These are phyloP conservation scores for Mycena filopes DNA, from an alignment of 768 basidiomycete species.

Conservation along the genomic window DNA sequence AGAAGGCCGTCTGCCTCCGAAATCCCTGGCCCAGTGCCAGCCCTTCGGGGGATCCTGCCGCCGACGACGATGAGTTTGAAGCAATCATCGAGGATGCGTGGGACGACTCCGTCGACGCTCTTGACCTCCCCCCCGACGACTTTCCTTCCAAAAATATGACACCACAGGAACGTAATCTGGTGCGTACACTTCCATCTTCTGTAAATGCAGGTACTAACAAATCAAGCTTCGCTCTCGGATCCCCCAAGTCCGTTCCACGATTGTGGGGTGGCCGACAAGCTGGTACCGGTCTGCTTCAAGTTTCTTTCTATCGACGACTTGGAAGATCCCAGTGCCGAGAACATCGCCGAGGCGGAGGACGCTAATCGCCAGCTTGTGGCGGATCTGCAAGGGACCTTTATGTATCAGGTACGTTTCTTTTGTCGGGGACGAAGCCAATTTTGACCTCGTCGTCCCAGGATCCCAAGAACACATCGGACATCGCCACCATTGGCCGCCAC, in stretches of 20 bases:
- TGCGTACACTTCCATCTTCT: not conserved
- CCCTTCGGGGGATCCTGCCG: not conserved
- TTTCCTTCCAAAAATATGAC: not conserved
- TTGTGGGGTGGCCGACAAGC: not conserved
- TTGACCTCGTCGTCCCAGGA: not conserved
- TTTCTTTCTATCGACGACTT: not conserved
- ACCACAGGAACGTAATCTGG: not conserved
- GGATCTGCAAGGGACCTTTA: not conserved
- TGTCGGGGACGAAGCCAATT: too few relatives aligned
- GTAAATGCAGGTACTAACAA: not conserved
- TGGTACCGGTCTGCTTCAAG: not conserved
- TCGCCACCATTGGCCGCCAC: not conserved
- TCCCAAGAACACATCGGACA: not conserved
- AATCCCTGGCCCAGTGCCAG: not conserved
- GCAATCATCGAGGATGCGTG: not conserved
- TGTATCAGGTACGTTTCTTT: constrained; percentile 2
- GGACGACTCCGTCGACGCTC: not conserved
- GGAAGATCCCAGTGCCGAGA: constrained; percentile 1
- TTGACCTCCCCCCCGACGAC: not conserved
- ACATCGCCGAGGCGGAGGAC: not conserved
- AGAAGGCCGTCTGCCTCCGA: not conserved
- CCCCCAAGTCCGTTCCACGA: not conserved
- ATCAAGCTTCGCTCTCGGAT: not conserved
- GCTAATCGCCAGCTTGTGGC: constrained; percentile 7
- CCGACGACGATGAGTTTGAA: not conserved